Conservation (phyloP, 1,284 basidiomycete genomes). For the Malassezia brasiliensis region DNA sequence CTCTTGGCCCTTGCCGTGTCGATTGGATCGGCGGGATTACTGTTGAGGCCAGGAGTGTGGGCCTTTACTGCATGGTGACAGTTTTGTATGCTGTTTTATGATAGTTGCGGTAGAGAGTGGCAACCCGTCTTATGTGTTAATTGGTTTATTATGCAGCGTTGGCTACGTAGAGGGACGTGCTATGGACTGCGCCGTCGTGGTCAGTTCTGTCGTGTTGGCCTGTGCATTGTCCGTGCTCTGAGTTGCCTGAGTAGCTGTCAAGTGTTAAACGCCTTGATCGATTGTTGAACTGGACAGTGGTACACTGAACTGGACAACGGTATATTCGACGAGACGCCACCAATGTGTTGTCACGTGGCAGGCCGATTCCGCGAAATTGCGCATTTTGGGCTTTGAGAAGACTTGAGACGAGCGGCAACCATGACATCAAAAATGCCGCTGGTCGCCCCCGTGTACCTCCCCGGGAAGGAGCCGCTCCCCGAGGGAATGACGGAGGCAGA, state of each 20-base stretch:
- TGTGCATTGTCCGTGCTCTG: too few species aligned
- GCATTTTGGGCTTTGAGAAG: not conserved
- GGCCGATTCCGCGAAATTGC: not conserved
- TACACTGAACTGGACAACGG: too few species aligned
- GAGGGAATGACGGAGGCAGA: conserved; percentile 73
- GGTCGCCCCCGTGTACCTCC: conserved; percentile 38
- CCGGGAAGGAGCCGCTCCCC: conserved; percentile 57
- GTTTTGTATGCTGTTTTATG: not conserved
- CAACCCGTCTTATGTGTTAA: not conserved
- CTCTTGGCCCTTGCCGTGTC: not conserved
- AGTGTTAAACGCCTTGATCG: too few species aligned
- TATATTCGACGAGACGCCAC: not conserved
- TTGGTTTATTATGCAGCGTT: too few species aligned
- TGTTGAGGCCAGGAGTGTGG: not conserved
- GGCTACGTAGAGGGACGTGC: too few species aligned
- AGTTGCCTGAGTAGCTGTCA: too few species aligned
- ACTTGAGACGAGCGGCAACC: too few species aligned
- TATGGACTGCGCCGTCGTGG: too few species aligned
- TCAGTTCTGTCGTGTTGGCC: too few species aligned
- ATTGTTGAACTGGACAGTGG: too few species aligned
- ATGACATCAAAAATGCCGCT: conserved; percentile 20
- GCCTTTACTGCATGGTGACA: not conserved
- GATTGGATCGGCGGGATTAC: not conserved
- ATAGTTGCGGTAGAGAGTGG: not conserved
- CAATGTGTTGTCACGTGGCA: not conserved